These are phyloP conservation scores for Thelephora terrestris DNA, from an alignment of 1,284 basidiomycete genomes.

Conservation along the genomic window DNA sequence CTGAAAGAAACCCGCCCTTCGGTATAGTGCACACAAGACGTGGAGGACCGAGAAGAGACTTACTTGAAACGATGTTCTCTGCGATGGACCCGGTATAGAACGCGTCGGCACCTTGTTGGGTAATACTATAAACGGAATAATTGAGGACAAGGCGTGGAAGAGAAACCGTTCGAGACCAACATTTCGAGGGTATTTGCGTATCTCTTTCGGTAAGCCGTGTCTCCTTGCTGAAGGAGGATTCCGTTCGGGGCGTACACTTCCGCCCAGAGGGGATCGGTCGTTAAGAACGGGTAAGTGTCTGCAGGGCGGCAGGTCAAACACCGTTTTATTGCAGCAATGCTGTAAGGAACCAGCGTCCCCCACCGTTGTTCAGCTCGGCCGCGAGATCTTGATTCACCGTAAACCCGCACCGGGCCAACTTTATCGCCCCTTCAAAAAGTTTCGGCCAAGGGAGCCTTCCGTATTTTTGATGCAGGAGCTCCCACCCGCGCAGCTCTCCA, in stretches of 20 bases:
- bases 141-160: too few relatives aligned
- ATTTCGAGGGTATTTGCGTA: conserved; percentile 56
- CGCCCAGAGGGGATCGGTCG: conserved; percentile 69
- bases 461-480: conserved; percentile 70
- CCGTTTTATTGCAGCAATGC: neutral
- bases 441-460: conserved; percentile 69
- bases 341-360: neutral
- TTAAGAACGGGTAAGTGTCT: conserved; percentile 46
- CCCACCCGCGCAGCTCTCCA: conserved; percentile 77
- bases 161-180: neutral
- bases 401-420: conserved; percentile 66
- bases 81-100: conserved; percentile 53
- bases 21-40: conserved; percentile 50
- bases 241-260: conserved; percentile 74
- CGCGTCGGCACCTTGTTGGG: conserved; percentile 58
- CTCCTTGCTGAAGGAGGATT: conserved; percentile 59
- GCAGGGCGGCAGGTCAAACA: conserved; percentile 8
- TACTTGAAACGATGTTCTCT: conserved; percentile 12
- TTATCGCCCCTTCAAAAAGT: conserved; percentile 66
- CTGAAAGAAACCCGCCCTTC: conserved; percentile 44
- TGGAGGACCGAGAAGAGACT: conserved; percentile 6
- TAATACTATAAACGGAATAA: conserved; percentile 31
- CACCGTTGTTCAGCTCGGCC: conserved; percentile 54
- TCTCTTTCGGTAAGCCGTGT: conserved; percentile 59
- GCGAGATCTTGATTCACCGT: conserved; percentile 67